Percentiles rank a stretch among this genome's conserved stretches.
These are phyloP conservation scores for Hyphodiscus sp. DNA, from an alignment of 2,329 filamentous ascomycete species.

Conservation along the genomic window DNA sequence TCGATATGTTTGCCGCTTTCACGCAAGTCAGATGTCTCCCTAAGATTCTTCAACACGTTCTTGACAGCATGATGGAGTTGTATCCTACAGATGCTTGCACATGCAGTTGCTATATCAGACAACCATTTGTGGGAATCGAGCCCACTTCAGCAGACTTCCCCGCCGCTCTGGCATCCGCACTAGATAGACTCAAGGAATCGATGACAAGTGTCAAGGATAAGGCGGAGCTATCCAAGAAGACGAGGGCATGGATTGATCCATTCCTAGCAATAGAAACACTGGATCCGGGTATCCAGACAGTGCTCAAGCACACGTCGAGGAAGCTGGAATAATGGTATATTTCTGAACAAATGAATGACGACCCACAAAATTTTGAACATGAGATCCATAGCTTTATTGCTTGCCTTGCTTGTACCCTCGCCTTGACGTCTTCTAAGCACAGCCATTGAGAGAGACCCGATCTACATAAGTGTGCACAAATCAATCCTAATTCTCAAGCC, in stretches of 20 bases:
- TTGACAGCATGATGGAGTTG: slow-evolving; percentile 54
- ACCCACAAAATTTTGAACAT: slow-evolving; percentile 10
- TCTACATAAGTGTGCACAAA: too few relatives aligned
- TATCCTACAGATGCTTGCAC: slow-evolving; percentile 57
- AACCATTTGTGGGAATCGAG: slow-evolving; percentile 61
- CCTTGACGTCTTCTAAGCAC: too few relatives aligned
- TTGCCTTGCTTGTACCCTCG: too few relatives aligned
- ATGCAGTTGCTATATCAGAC: slow-evolving; percentile 63
- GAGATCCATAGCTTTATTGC: not conserved
- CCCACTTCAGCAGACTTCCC: slow-evolving; percentile 65
- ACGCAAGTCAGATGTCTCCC: slow-evolving; percentile 55
- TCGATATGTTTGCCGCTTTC: slow-evolving; percentile 70
- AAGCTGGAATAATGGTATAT: slow-evolving; percentile 19
- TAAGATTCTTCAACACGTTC: slow-evolving; percentile 67
- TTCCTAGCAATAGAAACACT: slow-evolving; percentile 43
- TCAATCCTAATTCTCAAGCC: too few relatives aligned
- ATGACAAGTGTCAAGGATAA: slow-evolving; percentile 39
- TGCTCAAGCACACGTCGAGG: slow-evolving; percentile 43
- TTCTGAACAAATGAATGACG: not conserved
- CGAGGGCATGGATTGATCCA: slow-evolving; percentile 47
- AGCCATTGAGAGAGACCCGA: too few relatives aligned
- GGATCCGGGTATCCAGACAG: slow-evolving; percentile 49
- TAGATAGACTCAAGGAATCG: slow-evolving; percentile 54
- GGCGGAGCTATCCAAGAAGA: slow-evolving; percentile 41
- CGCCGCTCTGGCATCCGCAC: slow-evolving; percentile 56